A percentile compares a stretch with the other conserved stretches of the same genome.
These are phyloP conservation scores for Neopestalotiopsis rosae DNA, from an alignment of 2,329 filamentous ascomycete species.

Conservation along the genomic window DNA sequence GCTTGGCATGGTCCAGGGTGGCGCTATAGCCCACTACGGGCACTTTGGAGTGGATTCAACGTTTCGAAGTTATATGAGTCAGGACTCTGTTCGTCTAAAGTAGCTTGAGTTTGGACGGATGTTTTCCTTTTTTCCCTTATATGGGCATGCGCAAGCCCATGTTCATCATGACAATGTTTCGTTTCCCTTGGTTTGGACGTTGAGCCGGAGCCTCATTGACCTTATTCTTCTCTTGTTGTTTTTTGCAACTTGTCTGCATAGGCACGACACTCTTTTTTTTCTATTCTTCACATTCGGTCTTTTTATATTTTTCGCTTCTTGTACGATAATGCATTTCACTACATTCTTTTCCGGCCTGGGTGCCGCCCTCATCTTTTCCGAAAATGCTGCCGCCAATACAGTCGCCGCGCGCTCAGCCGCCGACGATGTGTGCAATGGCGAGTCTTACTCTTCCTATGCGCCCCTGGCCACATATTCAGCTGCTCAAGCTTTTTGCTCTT, in stretches of 20 bases:
- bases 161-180: neutral
- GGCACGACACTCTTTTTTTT: neutral
- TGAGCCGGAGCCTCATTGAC: neutral
- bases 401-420: neutral
- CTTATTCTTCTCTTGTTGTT: neutral
- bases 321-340: neutral
- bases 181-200: neutral
- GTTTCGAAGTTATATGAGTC: neutral
- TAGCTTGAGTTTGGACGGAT: neutral
- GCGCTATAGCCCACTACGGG: neutral
- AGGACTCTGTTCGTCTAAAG: neutral
- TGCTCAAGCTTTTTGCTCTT: constrained; percentile 5
- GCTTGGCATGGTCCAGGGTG: neutral
- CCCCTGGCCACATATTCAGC: neutral
- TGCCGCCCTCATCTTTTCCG: neutral
- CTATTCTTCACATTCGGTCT: neutral
- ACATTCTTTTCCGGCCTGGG: constrained; percentile 2
- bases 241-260: neutral
- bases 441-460: neutral
- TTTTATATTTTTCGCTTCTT: neutral
- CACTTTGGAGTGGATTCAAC: neutral
- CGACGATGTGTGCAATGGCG: neutral
- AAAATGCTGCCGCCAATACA: neutral
- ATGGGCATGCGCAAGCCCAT: neutral
- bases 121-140: neutral